Base-by-base conservation (phyloP, 805 yeast species). In the Saturnispora quitensis region DNA sequence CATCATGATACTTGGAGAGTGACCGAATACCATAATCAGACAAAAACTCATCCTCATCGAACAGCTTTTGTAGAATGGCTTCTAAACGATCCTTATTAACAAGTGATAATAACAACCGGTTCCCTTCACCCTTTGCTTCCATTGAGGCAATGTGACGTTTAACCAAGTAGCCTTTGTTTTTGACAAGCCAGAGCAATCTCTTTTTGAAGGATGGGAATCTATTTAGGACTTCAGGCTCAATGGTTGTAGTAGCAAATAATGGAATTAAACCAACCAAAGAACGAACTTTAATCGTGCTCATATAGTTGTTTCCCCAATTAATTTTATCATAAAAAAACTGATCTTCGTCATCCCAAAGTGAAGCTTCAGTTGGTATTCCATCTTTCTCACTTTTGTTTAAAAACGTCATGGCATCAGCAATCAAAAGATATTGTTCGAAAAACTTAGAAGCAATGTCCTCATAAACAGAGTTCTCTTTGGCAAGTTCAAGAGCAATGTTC, bases 381-480 rank as follows among this genome's bases (percentile, higher is more conserved):
- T 60, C 56, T n/a, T 52, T 51, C 9, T 66, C 70, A 24, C 63
- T 53, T 10, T 73, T 72, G 22, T 75, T 58, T 45, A 75, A 71
- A 66, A 78, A 86, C 13, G 95, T 81, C 95, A 89, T 86, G 10
- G 97, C 96, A 68, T 89, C 97, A 25, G 96, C 89, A 72, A 89
- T 89, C 62, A 89, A 74, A 53, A 90, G 69, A 68, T 89, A 89
- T 67, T 89, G 97, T 71, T 90, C 97, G 68, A 89, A 89, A 67
- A 89, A 89, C 70, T 89, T 90, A 50, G 95, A 84, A 3, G 97
- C 97, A 67, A 89, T 86, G 66, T 89, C 93, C 69, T 89, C 96
- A 69, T 90, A 90, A 18, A 86, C 93, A 0, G 86, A 82, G 57
- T 88, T 81, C 46, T 83, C 80, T 65, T 86, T 88, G 20, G 97